These are phyloP conservation scores for Phylloboletellus chloephorus DNA, from an alignment of 1,284 basidiomycete species.

Conservation along the genomic window DNA sequence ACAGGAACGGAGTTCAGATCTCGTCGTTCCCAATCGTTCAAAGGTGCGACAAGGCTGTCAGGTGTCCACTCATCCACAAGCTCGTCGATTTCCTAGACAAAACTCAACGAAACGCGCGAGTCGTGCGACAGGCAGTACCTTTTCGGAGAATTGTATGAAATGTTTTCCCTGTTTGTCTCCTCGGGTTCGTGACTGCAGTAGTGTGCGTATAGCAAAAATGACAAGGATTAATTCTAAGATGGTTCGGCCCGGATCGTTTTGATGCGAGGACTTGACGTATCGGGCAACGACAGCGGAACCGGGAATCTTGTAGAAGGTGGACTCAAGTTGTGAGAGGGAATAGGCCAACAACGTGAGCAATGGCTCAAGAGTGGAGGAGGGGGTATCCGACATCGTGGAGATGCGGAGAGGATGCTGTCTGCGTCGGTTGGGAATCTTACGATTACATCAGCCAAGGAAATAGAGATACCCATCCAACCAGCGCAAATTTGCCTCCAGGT, in stretches of 20 bases:
- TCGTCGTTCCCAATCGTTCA: slow-evolving; percentile 55
- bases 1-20: slow-evolving; percentile 76
- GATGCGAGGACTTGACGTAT: slow-evolving; percentile 87
- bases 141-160: slow-evolving; percentile 87
- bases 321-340: slow-evolving; percentile 50
- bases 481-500: no score
- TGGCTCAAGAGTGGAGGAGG: slow-evolving; percentile 46
- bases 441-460: no score
- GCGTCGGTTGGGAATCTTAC: no score
- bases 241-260: slow-evolving; percentile 89
- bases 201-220: slow-evolving; percentile 84
- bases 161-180: slow-evolving; percentile 83
- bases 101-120: not conserved
- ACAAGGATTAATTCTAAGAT: slow-evolving; percentile 87
- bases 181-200: slow-evolving; percentile 85
- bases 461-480: no score
- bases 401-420: not conserved
- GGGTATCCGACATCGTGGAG: slow-evolving; percentile 22
- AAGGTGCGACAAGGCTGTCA: slow-evolving; percentile 71
- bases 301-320: slow-evolving; percentile 69
- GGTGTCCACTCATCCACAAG: slow-evolving; percentile 95
- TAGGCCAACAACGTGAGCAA: slow-evolving; percentile 56
- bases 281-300: slow-evolving; percentile 87
- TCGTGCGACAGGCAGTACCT: slow-evolving; percentile 48
- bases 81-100: slow-evolving; percentile 86